Evolutionary conservation across 768 basidiomycete genomes (phyloP), one percentile per base, ranked within the genome.

Genomic region (Boletus subcaerulescens): DNA sequence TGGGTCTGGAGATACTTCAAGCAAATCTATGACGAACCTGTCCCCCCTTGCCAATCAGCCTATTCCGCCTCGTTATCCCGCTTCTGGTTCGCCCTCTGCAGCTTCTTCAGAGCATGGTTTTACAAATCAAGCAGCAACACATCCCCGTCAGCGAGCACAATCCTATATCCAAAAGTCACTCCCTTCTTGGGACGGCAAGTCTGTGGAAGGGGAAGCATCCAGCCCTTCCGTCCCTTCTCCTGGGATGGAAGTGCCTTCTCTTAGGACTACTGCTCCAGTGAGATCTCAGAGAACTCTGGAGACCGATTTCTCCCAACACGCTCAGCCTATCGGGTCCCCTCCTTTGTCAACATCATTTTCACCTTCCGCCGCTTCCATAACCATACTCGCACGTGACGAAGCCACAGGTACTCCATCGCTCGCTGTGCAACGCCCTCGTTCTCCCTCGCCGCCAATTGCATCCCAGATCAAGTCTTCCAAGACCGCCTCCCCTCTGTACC

Each of bases 21-120:
- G 66, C 64, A 59, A 68, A 40, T 76, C 78, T 5, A 67, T 68
- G 54, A 73, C 69, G 15, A 78, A 75, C 50, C 55, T 80, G 39
- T 74, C 79, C 8, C 74, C 79, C 38, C 72, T 85, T 53, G 82
- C 82, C 4, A 84, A 85, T 64, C 71, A 75, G 40, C 84, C 84
- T 20, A 71, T 84, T 46, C 83, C 83, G n/a, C 84, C 84, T 49
- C 82, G 83, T 40, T 81, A 78, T 58, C 79, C 76, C 24, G 55
- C 63, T 15, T 59, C 64, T 38, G 78, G 78, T 11, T 77, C 79
- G n/a, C 71, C 77, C 6, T 80, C 80, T 9, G 77, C 79, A 24
- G 64, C 71, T 32, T 71, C 73, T 24, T 76, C 76, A 18, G 65
- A 76, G 69, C 53, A 57, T 51, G 48, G 57, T 50, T 62, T 59